These are phyloP conservation scores for Pseudopithomyces maydicus DNA, from an alignment of 2,329 filamentous ascomycete genomes.

Conservation along the genomic window DNA sequence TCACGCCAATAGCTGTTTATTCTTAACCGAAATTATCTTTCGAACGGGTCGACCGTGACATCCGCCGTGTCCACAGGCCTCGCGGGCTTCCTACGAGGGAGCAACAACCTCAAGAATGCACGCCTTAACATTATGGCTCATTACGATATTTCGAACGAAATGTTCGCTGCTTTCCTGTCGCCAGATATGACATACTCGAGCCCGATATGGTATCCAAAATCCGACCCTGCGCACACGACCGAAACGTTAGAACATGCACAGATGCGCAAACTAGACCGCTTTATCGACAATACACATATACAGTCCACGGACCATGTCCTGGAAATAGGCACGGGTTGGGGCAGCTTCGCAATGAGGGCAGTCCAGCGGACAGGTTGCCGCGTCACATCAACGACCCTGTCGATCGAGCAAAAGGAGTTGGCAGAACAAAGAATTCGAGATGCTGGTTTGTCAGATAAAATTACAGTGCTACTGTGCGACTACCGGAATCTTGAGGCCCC, in stretches of 20 bases:
- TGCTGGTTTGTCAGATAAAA: slow-evolving; percentile 64
- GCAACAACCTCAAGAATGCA: slow-evolving; percentile 57
- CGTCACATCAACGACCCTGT: slow-evolving; percentile 72
- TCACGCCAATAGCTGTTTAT: slow-evolving; percentile 66
- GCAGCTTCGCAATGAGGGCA: slow-evolving; percentile 73
- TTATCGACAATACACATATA: slow-evolving; percentile 69
- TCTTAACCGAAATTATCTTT: slow-evolving; percentile 66
- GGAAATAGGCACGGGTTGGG: slow-evolving; percentile 79
- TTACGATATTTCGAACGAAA: slow-evolving; percentile 77
- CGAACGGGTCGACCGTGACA: slow-evolving; percentile 67
- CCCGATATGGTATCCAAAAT: slow-evolving; percentile 64
- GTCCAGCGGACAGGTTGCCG: slow-evolving; percentile 69
- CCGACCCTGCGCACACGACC: slow-evolving; percentile 47
- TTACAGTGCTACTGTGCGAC: slow-evolving; percentile 70
- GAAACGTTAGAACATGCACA: slow-evolving; percentile 71
- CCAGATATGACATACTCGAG: slow-evolving; percentile 80
- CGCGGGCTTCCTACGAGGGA: slow-evolving; percentile 57
- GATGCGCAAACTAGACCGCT: slow-evolving; percentile 67
- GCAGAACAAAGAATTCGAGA: slow-evolving; percentile 68
- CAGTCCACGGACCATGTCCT: slow-evolving; percentile 70
- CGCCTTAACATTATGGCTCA: slow-evolving; percentile 71
- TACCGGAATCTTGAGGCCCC: slow-evolving; percentile 67
- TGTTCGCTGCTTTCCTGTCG: slow-evolving; percentile 75
- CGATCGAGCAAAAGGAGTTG: slow-evolving; percentile 69
- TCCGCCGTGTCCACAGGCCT: slow-evolving; percentile 64